A percentile compares a stretch with the other conserved stretches of the same genome.
Evolutionary conservation across 2,329 filamentous ascomycete species (phyloP).

Genomic region (Penicillium sp.): DNA sequence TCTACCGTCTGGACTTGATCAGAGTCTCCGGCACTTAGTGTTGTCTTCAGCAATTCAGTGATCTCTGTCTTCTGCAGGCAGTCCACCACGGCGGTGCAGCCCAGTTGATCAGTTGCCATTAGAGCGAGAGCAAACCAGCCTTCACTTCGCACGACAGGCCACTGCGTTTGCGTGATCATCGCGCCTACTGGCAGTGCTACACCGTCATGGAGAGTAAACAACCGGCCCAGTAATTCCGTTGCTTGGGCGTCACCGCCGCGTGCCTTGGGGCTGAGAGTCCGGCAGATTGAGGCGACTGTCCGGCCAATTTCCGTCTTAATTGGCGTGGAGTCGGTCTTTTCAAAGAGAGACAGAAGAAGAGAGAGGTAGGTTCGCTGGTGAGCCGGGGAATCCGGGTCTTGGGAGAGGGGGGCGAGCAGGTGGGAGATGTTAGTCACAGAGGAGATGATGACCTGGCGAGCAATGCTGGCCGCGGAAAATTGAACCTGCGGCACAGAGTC

Average conservation of each 20-base stretch:
- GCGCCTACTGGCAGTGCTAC: constrained; percentile 43
- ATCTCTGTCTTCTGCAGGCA: constrained; percentile 39
- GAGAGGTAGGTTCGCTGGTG: constrained; percentile 41
- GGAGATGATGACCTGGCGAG: constrained; percentile 40
- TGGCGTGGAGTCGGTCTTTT: constrained; percentile 45
- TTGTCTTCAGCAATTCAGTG: constrained; percentile 35
- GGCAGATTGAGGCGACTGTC: constrained; percentile 47
- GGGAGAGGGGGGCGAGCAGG: constrained; percentile 35
- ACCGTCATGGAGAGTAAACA: constrained; percentile 39
- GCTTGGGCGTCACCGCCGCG: constrained; percentile 26
- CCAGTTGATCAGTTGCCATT: constrained; percentile 41
- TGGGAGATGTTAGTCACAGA: constrained; percentile 40
- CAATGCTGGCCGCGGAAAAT: constrained; percentile 44
- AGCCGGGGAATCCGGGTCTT: constrained; percentile 30
- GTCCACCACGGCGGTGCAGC: constrained; percentile 35
- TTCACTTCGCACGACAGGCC: constrained; percentile 51
- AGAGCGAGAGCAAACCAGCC: constrained; percentile 52
- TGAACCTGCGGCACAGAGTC: constrained; percentile 49
- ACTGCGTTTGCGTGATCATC: constrained; percentile 49
- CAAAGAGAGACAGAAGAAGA: constrained; percentile 43
- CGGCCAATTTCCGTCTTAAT: constrained; percentile 52
- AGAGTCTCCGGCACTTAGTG: constrained; percentile 24
- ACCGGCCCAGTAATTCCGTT: constrained; percentile 28
- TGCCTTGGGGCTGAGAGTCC: constrained; percentile 36
- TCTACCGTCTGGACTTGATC: constrained; percentile 12